These are phyloP conservation scores for Diaporthe nobilis DNA, from an alignment of 2,329 filamentous ascomycete species.

Conservation along the genomic window DNA sequence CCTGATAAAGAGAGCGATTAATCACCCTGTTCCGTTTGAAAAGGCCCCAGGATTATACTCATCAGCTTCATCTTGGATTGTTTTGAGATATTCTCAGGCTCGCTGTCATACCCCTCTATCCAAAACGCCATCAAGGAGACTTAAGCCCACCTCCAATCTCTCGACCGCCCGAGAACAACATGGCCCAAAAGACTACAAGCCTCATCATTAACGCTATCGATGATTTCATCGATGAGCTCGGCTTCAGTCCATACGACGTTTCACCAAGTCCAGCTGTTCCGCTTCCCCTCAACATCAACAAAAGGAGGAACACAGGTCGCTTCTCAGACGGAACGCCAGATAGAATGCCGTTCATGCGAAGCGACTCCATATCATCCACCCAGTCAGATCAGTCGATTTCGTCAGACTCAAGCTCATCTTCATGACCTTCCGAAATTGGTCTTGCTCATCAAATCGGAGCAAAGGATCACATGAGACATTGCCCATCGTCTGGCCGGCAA, in stretches of 20 bases:
- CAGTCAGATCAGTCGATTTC: neutral
- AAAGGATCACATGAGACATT: neutral
- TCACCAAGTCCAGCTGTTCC: neutral
- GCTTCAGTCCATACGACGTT: neutral
- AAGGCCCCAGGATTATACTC: no score
- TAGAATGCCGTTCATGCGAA: neutral
- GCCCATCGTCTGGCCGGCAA: neutral
- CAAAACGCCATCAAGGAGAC: neutral
- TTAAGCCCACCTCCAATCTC: neutral
- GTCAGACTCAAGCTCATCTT: neutral
- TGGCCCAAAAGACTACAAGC: neutral
- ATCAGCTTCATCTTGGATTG: neutral
- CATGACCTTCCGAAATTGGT: neutral
- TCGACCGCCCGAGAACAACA: neutral
- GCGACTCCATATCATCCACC: constrained; percentile 12
- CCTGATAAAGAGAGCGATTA: constrained; percentile 2
- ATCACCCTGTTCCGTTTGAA: neutral
- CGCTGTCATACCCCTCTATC: neutral
- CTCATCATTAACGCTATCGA: constrained; percentile 21
- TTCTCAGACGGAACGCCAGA: neutral
- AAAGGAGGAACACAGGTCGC: neutral
- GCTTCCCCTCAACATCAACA: constrained; percentile 16
- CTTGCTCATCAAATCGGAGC: neutral
- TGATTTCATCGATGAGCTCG: constrained; percentile 3
- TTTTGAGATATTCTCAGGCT: neutral